These are phyloP conservation scores for Alternaria atra DNA, from an alignment of 2,329 filamentous ascomycete genomes.

Conservation along the genomic window DNA sequence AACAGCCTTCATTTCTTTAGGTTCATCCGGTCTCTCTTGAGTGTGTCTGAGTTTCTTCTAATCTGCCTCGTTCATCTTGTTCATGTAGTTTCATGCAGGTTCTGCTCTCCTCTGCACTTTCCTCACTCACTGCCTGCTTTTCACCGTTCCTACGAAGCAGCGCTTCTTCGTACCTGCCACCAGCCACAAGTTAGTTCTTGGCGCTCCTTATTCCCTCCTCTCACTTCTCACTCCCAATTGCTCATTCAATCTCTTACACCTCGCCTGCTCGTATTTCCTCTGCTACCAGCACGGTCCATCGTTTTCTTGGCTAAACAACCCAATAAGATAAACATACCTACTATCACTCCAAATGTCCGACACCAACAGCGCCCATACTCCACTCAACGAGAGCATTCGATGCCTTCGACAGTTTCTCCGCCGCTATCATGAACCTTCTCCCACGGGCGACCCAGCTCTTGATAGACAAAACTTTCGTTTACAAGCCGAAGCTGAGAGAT, in stretches of 20 bases:
- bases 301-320: conserved; percentile 12
- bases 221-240: neutral
- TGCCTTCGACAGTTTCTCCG: neutral
- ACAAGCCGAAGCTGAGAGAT: no score
- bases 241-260: neutral
- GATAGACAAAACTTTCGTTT: neutral
- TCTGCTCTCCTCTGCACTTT: neutral
- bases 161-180: neutral
- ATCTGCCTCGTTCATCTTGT: neutral
- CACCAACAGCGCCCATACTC: neutral
- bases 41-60: neutral
- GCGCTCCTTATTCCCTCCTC: neutral
- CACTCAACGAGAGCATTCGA: neutral
- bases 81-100: neutral
- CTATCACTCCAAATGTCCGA: conserved; percentile 21
- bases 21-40: neutral
- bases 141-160: neutral
- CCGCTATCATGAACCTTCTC: neutral
- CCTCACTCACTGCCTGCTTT: neutral
- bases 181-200: conserved; percentile 3
- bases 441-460: neutral
- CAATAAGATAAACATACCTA: conserved; percentile 6
- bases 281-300: neutral
- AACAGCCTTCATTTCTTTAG: neutral
- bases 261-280: neutral